Evolutionary conservation across 2,329 filamentous ascomycete genomes (phyloP).

Genomic region (Remersonia thermophila): DNA sequence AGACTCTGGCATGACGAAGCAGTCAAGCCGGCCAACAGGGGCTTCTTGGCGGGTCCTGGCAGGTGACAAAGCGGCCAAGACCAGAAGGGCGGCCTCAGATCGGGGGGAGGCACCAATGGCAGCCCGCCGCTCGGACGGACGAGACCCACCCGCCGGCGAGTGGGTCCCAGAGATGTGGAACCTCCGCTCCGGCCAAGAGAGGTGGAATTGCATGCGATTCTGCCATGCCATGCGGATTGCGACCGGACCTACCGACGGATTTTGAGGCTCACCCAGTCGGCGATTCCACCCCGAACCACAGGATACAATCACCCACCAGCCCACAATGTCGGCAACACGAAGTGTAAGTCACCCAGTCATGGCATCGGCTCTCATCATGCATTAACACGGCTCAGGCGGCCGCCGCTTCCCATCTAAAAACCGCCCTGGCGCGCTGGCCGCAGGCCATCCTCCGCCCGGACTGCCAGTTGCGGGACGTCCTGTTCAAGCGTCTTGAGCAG

Average conservation of each 20-base stretch:
- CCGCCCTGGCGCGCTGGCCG: slow-evolving; percentile 47
- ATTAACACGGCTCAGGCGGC: too few relatives aligned
- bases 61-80: slow-evolving; percentile 1
- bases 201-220: too few relatives aligned
- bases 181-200: too few relatives aligned
- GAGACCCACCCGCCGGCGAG: too few relatives aligned
- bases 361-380: too few relatives aligned
- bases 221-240: too few relatives aligned
- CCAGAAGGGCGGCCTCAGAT: not conserved
- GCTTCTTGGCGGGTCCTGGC: not conserved
- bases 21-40: not conserved
- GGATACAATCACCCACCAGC: not conserved
- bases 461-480: slow-evolving; percentile 46
- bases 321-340: slow-evolving; percentile 13
- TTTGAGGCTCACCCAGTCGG: too few relatives aligned
- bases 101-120: too few relatives aligned
- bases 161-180: too few relatives aligned
- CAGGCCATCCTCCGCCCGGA: slow-evolving; percentile 51
- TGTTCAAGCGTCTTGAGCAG: slow-evolving; percentile 31
- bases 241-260: too few relatives aligned
- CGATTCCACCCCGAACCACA: too few relatives aligned
- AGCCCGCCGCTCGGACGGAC: too few relatives aligned
- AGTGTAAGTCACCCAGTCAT: slow-evolving; percentile 8
- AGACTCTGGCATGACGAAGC: slow-evolving; percentile 7
- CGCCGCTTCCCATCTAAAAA: slow-evolving; percentile 30